phyloP scores from a whole-genome alignment of 106 monocot species.

The Ottelia alismoides region DNA sequence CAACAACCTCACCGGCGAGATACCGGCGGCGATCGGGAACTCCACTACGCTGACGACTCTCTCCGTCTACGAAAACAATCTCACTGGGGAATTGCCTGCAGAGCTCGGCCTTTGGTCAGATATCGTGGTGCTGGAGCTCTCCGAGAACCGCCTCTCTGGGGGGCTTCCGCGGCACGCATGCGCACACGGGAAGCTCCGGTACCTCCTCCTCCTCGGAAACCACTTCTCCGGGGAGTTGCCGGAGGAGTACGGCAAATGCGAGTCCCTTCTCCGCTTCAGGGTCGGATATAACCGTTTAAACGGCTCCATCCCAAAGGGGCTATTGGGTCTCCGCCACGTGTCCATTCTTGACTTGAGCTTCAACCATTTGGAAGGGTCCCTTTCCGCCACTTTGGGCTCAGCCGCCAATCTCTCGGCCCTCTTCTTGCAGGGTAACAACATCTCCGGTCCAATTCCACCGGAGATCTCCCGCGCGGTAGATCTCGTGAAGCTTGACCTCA shows the following conservation, averaged over 20 bases:
- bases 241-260: constrained; percentile 40
- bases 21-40: constrained; percentile 52
- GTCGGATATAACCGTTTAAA: constrained; percentile 53
- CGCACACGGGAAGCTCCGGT: constrained; percentile 38
- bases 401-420: constrained; percentile 72
- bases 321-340: constrained; percentile 57
- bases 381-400: constrained; percentile 36
- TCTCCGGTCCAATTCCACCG: constrained; percentile 47
- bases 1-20: constrained; percentile 61
- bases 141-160: constrained; percentile 74
- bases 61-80: constrained; percentile 62
- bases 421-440: constrained; percentile 54
- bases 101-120: constrained; percentile 49
- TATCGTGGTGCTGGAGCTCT: constrained; percentile 57
- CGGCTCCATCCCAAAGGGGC: constrained; percentile 36
- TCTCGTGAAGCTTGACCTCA: constrained; percentile 85
- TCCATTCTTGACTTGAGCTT: constrained; percentile 72
- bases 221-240: constrained; percentile 52
- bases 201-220: constrained; percentile 57
- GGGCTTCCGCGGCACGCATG: constrained; percentile 49
- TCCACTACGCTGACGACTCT: constrained; percentile 58
- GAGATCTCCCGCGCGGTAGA: constrained; percentile 40
- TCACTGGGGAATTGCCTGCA: constrained; percentile 53
- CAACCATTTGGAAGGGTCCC: constrained; percentile 56
- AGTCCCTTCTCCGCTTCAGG: constrained; percentile 57